Evolutionary conservation across 1,139 yeast genomes (phyloP), one percentile per base, ranked within the genome.

Genomic region (Chernovozyma sophiae-reginae): DNA sequence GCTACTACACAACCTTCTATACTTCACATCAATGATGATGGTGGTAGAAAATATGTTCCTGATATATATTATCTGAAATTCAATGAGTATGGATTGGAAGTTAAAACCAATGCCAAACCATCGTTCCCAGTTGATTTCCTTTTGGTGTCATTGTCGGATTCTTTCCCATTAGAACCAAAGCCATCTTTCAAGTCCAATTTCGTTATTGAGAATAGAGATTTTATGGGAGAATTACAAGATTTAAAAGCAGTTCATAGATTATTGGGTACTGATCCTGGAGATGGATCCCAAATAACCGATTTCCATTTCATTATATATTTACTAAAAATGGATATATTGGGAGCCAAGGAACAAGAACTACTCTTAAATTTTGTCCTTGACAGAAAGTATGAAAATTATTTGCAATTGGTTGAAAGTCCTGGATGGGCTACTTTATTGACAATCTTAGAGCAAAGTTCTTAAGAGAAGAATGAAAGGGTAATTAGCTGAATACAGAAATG

Each of bases 41-140:
- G 77, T 31, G 72, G 74, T 22, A 72, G 71, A 12, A 73, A 96
- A 42, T 92, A 90, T 51, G 97, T 94, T 10, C 98, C 99, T 0
- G 99, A 94, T 46, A 85, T 94, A 17, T 85, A 86, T 52, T 94
- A 83, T 68, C 79, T 81, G 60, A 81, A 79, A 55, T 74, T 79
- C 47, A 94, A 94, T 55, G 97, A 94, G 58, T 94, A 92, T 60
- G 87, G 89, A 6, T 67, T 89, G 20, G 81, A 87, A 34, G 95
- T 92, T 14, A 89, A 87, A 53, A 79, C 80, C 31, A 85, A 86
- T 52, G 98, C 97, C 12, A 86, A 86, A 53, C 97, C 98, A 0
- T 87, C 96, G 5, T 89, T 94, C 59, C 99, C 99, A 0, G 94
- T 87, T 13, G 98, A 94, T 47, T 94, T 86, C 56, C 62, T 94